Evolutionary conservation across 2,329 filamentous ascomycete species (phyloP), one percentile per base, ranked within the genome.

Genomic region (Penicillium digitatum): DNA sequence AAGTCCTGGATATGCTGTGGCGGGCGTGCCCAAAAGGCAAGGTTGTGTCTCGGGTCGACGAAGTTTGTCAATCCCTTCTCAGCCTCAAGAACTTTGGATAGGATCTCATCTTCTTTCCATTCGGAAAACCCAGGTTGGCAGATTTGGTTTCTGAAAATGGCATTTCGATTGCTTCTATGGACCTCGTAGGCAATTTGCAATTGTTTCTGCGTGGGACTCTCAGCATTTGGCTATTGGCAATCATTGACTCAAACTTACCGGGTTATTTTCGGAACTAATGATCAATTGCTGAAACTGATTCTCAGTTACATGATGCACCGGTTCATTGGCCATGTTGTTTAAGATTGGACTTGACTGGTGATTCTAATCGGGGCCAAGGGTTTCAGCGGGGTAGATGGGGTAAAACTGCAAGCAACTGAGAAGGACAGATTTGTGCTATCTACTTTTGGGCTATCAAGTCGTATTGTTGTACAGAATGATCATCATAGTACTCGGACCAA

Each of bases 1-100:
- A 97, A 74, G 20, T 81, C 75, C 43, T 87, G 79, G 18, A 96
- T 79, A 62, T 87, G 84, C 43, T 83, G 74, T 0, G 92, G 88
- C 16, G 93, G 93, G 7, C 92, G 81, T 3, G 89, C 90, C 90
- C 91, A 96, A 68, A 96, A 86, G 0, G 91, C 89, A 11, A 96
- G 79, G 69, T 92, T 95, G 66, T 96, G 81, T 38, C 93, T 80
- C 39, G 84, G 82, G 69, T 97, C 93, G 48, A 79, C 71, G 69
- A 88, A 95, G 1, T 83, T 84, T 1, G 85, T 86, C 59, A 89
- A 81, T 7, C 55, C 56, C 34, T 87, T 74, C 1, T 80, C 73
- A 1, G 82, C 81, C 40, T 86, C 80, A 62, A 87, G 82, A 31
- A 96, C 76, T 52, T 86, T 86, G 47, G 86, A 76, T 1, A 96